These are phyloP conservation scores for Stromatinia cepivora DNA, from an alignment of 2,329 filamentous ascomycete species.

Conservation along the genomic window DNA sequence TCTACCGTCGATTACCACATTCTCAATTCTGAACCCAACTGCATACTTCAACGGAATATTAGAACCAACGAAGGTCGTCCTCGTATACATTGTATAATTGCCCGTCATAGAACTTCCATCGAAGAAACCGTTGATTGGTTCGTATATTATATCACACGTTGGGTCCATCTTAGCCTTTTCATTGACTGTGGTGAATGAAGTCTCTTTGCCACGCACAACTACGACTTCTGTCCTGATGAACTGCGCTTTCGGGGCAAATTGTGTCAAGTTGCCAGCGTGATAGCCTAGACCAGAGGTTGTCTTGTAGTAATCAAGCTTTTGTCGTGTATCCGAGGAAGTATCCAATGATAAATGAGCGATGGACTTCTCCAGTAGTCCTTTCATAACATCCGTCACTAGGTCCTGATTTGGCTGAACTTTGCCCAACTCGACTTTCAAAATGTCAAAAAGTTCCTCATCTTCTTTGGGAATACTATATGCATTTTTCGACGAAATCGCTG, in stretches of 20 bases:
- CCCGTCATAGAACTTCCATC: neutral
- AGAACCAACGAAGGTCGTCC: neutral
- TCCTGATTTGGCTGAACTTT: accelerated
- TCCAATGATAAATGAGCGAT: neutral
- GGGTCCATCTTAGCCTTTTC: too few relatives aligned
- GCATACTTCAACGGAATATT: neutral
- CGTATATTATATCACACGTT: neutral
- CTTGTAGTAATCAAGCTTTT: neutral
- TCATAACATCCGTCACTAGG: neutral
- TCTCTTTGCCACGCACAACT: neutral
- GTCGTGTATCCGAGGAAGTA: neutral
- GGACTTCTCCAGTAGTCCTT: neutral
- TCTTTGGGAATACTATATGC: too few relatives aligned
- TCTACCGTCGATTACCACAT: neutral
- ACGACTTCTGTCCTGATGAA: neutral
- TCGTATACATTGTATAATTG: neutral
- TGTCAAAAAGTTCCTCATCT: too few relatives aligned
- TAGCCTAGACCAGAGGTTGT: accelerated
- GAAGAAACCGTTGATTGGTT: neutral
- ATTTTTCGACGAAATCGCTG: accelerated
- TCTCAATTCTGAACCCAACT: neutral
- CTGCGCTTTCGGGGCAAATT: neutral
- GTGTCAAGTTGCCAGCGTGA: too few relatives aligned
- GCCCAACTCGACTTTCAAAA: too few relatives aligned
- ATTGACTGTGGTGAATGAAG: neutral